Base-by-base conservation (phyloP, 345 rosid species). In the Melastoma malabathricum region DNA sequence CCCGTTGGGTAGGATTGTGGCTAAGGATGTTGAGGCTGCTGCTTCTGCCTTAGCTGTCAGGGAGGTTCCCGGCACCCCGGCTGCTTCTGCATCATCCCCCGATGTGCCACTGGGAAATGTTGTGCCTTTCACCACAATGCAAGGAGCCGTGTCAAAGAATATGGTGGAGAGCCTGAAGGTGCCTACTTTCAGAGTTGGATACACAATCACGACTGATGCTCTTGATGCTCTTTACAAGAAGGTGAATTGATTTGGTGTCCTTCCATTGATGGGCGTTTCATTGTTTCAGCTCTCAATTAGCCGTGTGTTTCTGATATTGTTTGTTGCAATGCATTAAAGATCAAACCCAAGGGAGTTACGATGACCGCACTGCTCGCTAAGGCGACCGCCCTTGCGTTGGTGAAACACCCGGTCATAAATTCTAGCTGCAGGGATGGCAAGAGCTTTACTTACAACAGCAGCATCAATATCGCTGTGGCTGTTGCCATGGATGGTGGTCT, bases 361-460 rank as follows among this genome's bases (percentile, higher is more conserved):
- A 89, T 86, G 98, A 81, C 96, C 23, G 96, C 98, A 52, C 73
- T 89, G 66, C 75, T 92, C 5, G 95, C 93, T 31, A 92, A 92
- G 80, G 98, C 98, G 9, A 81, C 95, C 0, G 90, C 97, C 9
- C 86, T 87, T 62, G 95, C 98, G 6, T 70, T 92, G 69, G 83
- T 62, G 18, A 68, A 83, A 72, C 96, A 86, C 59, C 96, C 84
- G 25, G 78, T 76, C 54, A 76, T 89, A 43, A 89, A 89, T 61
- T 84, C 98, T 25, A 74, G 79, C 6, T 87, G 98, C 48, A 81
- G 88, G 69, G 98, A 92, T 63, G 94, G 95, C 20, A 80, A 87
- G 50, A 84, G 93, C 83, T 81, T 84, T 69, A 84, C 85, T 46
- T 84, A 80, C 59, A 92, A 87, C 27, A 73, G 84, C 58, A 82